These are phyloP conservation scores for Eucalyptus shirleyi DNA, from an alignment of 345 rosid species.

Conservation along the genomic window DNA sequence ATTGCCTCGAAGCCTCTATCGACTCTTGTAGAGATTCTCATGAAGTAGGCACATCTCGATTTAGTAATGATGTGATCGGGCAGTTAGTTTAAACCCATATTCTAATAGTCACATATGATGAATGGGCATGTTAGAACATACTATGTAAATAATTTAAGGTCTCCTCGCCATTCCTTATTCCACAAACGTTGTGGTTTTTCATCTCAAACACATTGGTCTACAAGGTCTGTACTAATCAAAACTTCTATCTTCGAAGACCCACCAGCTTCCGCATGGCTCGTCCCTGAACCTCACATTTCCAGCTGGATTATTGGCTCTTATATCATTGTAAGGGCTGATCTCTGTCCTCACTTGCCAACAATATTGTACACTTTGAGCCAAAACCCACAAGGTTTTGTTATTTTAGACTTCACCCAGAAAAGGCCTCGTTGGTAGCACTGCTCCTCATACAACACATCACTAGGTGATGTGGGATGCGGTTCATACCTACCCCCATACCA, in stretches of 20 bases:
- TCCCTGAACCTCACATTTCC: no score
- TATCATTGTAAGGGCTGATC: no score
- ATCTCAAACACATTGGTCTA: neutral
- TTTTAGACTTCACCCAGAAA: no score
- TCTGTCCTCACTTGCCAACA: no score
- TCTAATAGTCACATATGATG: neutral
- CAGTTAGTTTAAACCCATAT: neutral
- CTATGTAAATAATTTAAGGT: neutral
- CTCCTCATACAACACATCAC: no score
- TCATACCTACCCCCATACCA: no score
- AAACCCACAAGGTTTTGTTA: no score
- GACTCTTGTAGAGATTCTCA: neutral
- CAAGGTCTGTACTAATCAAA: neutral
- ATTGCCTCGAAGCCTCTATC: neutral
- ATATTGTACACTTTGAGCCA: no score
- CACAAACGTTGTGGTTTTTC: neutral
- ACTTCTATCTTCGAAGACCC: neutral
- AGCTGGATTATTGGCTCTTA: no score
- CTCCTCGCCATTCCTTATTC: neutral
- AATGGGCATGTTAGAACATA: neutral
- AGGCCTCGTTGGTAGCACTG: rapidly evolving
- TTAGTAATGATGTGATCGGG: neutral
- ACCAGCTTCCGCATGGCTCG: no score
- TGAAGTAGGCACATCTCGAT: neutral
- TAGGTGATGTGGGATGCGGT: no score